Percentiles rank a stretch among this genome's conserved stretches.
Conservation (phyloP, 2,329 filamentous ascomycete genomes). For the Cytospora piceae region DNA sequence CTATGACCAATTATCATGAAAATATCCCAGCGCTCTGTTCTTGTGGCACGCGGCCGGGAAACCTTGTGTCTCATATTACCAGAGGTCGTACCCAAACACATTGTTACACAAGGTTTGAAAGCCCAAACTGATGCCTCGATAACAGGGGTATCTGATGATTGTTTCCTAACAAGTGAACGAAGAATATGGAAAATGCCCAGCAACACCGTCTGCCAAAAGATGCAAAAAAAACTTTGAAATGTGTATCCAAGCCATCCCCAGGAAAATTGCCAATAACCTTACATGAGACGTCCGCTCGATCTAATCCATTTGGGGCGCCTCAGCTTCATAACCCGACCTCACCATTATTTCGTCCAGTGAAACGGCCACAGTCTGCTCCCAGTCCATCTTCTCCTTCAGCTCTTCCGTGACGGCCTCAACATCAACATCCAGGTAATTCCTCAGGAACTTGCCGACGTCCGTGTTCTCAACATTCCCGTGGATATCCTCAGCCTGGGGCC, state of each 20-base stretch:
- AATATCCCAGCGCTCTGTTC: constrained; percentile 19
- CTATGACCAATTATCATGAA: constrained; percentile 9
- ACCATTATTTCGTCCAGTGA: constrained; percentile 13
- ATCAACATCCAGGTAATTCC: constrained; percentile 78
- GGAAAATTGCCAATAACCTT: neutral
- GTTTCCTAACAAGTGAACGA: neutral
- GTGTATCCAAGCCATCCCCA: neutral
- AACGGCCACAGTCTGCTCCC: constrained; percentile 26
- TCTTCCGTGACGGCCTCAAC: constrained; percentile 77
- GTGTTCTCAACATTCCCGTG: constrained; percentile 94
- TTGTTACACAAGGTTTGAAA: constrained; percentile 19
- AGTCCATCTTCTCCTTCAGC: constrained; percentile 60
- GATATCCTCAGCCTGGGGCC: constrained; percentile 65
- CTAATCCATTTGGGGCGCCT: constrained; percentile 22
- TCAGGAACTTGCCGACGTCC: constrained; percentile 82
- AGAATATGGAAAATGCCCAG: constrained; percentile 5
- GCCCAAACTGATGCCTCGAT: constrained; percentile 5
- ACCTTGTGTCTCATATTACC: constrained; percentile 25
- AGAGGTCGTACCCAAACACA: neutral
- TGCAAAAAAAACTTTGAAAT: constrained; percentile 5
- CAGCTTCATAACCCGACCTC: constrained; percentile 19
- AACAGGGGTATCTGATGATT: constrained; percentile 26
- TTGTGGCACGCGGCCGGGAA: constrained; percentile 19
- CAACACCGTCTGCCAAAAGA: constrained; percentile 4
- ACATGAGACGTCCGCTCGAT: constrained; percentile 5